phyloP scores from a whole-genome alignment of 208 protist species.

The Leishmania mexicana region DNA sequence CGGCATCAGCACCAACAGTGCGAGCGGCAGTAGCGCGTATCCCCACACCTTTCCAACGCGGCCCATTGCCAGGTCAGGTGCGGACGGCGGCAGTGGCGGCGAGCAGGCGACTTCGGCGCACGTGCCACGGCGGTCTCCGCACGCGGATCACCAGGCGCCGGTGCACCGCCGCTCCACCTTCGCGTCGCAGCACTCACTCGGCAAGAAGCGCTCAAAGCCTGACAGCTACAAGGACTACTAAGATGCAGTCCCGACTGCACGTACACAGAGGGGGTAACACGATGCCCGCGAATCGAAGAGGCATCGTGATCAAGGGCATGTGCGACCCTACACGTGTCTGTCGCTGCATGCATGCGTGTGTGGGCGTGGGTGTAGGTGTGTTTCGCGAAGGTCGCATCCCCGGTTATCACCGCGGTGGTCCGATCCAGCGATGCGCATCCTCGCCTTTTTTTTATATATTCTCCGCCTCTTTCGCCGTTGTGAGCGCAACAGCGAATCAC shows the following conservation, averaged over 20 bases:
- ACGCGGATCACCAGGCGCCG: constrained; percentile 8
- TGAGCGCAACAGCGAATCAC: too few species aligned
- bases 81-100: constrained; percentile 3
- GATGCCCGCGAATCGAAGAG: background rate
- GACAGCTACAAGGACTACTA: constrained; percentile 69
- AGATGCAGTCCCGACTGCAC: background rate
- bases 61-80: constrained; percentile 13
- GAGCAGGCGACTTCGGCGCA: constrained; percentile 14
- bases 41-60: constrained; percentile 11
- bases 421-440: too few species aligned
- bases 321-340: too few species aligned
- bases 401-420: too few species aligned
- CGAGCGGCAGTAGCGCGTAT: background rate
- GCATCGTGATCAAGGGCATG: background rate
- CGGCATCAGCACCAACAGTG: background rate
- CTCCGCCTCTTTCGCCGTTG: too few species aligned
- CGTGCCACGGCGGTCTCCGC: constrained; percentile 19
- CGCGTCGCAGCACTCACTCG: constrained; percentile 28
- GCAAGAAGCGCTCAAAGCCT: constrained; percentile 71
- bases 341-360: background rate
- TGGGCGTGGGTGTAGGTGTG: background rate
- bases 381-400: background rate
- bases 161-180: constrained; percentile 22
- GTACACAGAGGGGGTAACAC: too few species aligned
- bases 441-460: too few species aligned